A percentile compares a stretch with the other conserved stretches of the same genome.
These are phyloP conservation scores for Arthrocladium fulminans DNA, from an alignment of 2,329 filamentous ascomycete species.

Conservation along the genomic window DNA sequence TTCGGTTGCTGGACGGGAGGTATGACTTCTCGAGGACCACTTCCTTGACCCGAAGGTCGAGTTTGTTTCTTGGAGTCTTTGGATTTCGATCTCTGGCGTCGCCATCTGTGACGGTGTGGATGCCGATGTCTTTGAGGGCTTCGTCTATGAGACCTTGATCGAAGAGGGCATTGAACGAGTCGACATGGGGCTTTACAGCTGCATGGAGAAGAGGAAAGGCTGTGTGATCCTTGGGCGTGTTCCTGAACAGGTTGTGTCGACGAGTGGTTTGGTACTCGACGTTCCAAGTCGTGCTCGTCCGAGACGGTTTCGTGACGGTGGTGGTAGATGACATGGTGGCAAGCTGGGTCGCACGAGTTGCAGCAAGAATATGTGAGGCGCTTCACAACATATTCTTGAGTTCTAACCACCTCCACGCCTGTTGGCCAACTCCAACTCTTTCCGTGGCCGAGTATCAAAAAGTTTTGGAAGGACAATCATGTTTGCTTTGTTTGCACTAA, in stretches of 20 bases:
- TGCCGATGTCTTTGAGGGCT: constrained; percentile 79
- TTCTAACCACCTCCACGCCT: background rate
- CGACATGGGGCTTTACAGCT: constrained; percentile 84
- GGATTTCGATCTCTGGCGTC: constrained; percentile 33
- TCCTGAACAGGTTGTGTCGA: constrained; percentile 78
- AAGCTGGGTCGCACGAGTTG: background rate
- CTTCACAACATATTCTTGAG: background rate
- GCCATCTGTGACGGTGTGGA: constrained; percentile 78
- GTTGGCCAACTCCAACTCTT: background rate
- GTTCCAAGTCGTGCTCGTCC: constrained; percentile 58
- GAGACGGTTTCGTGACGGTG: background rate
- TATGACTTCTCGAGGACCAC: constrained; percentile 74
- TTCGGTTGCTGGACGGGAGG: constrained; percentile 75
- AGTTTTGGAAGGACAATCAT: background rate
- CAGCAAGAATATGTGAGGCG: background rate
- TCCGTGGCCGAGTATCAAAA: background rate
- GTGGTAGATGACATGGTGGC: constrained; percentile 1
- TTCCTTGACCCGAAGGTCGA: constrained; percentile 70
- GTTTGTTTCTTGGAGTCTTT: constrained; percentile 51
- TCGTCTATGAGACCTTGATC: constrained; percentile 65
- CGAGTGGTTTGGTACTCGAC: constrained; percentile 77
- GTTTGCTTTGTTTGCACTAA: background rate
- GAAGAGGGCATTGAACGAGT: constrained; percentile 91
- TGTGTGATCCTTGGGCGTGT: constrained; percentile 77
- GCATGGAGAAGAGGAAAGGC: constrained; percentile 79